Percentiles rank a stretch among this genome's conserved stretches.
These are phyloP conservation scores for Gamarada debralockiae DNA, from an alignment of 495 filamentous ascomycete genomes.

Conservation along the genomic window DNA sequence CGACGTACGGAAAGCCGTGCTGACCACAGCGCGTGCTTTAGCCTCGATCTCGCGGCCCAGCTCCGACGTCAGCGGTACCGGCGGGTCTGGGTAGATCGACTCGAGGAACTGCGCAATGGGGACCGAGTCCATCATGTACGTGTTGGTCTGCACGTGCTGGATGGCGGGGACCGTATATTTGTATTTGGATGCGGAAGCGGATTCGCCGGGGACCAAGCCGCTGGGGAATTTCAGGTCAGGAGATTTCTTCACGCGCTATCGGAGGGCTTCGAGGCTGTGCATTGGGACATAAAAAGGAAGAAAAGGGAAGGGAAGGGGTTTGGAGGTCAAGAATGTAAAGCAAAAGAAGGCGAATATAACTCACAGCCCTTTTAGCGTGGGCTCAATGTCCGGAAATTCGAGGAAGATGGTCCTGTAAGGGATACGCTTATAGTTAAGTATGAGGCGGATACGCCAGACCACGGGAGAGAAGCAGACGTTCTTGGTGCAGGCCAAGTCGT, in stretches of 20 bases:
- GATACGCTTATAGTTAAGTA: too few relatives aligned
- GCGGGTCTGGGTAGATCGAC: slow-evolving; percentile 33
- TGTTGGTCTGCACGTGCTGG: slow-evolving; percentile 37
- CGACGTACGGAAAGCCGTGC: slow-evolving; percentile 23
- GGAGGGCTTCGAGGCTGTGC: slow-evolving; percentile 15
- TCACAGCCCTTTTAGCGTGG: too few relatives aligned
- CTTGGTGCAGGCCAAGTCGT: too few relatives aligned
- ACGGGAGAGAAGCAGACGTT: too few relatives aligned
- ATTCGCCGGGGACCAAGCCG: slow-evolving; percentile 24
- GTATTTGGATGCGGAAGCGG: slow-evolving; percentile 18
- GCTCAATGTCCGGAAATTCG: too few relatives aligned
- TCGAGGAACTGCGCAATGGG: slow-evolving; percentile 37
- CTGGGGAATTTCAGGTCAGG: slow-evolving; percentile 22
- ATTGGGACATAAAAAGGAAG: slow-evolving; percentile 16
- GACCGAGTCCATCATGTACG: slow-evolving; percentile 36
- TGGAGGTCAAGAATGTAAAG: slow-evolving; percentile 18
- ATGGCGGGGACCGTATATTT: slow-evolving; percentile 41
- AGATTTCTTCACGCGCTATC: slow-evolving; percentile 17
- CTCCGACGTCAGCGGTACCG: slow-evolving; percentile 31
- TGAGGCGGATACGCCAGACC: too few relatives aligned
- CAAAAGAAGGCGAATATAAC: too few relatives aligned
- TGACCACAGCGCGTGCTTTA: slow-evolving; percentile 27
- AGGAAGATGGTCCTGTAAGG: too few relatives aligned
- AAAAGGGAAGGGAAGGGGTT: slow-evolving; percentile 8
- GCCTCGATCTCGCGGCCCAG: slow-evolving; percentile 33